phyloP scores from a whole-genome alignment of 768 basidiomycete species.

The Trichaptum fuscoviolaceum region DNA sequence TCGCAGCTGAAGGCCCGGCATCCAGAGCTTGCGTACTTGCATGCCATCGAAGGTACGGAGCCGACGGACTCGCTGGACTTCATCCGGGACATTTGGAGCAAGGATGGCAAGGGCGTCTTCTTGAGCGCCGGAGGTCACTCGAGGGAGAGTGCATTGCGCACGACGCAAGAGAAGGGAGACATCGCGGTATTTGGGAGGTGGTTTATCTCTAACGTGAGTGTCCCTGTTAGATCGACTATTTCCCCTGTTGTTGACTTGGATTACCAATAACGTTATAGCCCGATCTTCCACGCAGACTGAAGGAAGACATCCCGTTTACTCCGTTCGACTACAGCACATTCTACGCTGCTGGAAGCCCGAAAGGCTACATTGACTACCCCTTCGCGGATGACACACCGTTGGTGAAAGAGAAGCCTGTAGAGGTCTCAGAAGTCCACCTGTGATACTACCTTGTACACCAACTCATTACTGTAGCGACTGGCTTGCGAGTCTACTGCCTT shows the following conservation, averaged over 20 bases:
- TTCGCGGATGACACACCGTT: background rate
- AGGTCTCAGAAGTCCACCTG: too few relatives aligned
- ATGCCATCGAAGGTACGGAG: slow-evolving; percentile 24
- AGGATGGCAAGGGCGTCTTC: background rate
- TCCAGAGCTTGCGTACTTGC: slow-evolving; percentile 38
- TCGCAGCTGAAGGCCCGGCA: slow-evolving; percentile 20
- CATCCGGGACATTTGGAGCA: slow-evolving; percentile 8
- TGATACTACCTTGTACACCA: too few relatives aligned
- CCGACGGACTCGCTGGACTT: slow-evolving; percentile 6
- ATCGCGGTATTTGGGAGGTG: slow-evolving; percentile 21
- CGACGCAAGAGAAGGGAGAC: slow-evolving; percentile 14
- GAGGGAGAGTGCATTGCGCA: slow-evolving; percentile 13
- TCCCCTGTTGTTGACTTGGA: background rate
- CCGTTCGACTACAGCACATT: background rate
- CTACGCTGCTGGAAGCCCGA: background rate
- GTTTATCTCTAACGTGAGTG: slow-evolving; percentile 25
- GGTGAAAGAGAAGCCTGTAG: background rate
- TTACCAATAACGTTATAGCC: background rate
- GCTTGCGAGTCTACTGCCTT: too few relatives aligned
- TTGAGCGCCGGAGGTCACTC: slow-evolving; percentile 16
- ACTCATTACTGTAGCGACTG: too few relatives aligned
- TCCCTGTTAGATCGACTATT: background rate
- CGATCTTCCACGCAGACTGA: background rate
- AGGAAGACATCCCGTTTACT: background rate
- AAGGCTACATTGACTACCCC: slow-evolving; percentile 4